Evolutionary conservation across 2,329 filamentous ascomycete genomes (phyloP).

Genomic region (Aureobasidium lini): DNA sequence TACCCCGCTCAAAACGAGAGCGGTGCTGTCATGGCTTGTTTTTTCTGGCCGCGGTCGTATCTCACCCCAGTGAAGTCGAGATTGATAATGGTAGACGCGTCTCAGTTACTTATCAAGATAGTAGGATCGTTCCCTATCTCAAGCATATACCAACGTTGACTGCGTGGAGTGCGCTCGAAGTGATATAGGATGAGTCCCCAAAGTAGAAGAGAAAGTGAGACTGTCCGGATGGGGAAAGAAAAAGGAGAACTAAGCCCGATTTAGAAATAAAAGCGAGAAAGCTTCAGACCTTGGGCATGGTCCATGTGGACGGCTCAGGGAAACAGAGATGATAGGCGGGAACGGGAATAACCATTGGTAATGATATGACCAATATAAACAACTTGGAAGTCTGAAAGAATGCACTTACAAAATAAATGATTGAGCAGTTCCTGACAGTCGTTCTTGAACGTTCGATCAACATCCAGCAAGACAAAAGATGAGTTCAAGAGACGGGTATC

Average conservation of each 20-base stretch:
- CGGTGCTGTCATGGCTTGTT: not conserved
- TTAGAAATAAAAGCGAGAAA: conserved; percentile 1
- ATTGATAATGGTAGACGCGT: not conserved
- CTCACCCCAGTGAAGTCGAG: not conserved
- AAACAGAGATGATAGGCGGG: not conserved
- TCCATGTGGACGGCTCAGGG: too few species aligned
- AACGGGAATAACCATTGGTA: not conserved
- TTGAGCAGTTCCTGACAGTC: not conserved
- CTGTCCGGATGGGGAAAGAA: not conserved
- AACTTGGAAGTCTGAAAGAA: not conserved
- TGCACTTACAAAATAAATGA: not conserved
- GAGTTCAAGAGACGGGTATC: conserved; percentile 7
- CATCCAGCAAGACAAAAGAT: not conserved
- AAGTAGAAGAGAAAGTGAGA: not conserved
- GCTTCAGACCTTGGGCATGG: not conserved
- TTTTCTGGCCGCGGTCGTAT: not conserved
- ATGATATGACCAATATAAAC: not conserved
- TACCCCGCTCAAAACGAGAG: conserved; percentile 1
- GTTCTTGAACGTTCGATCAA: not conserved
- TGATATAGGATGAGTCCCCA: not conserved
- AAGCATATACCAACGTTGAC: not conserved
- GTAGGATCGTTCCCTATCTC: not conserved
- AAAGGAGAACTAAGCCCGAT: not conserved
- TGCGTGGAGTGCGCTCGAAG: not conserved
- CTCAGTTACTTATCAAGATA: not conserved